phyloP scores from a whole-genome alignment of 352 stramenopile genomes.

The Phytophthora ohioensis region DNA sequence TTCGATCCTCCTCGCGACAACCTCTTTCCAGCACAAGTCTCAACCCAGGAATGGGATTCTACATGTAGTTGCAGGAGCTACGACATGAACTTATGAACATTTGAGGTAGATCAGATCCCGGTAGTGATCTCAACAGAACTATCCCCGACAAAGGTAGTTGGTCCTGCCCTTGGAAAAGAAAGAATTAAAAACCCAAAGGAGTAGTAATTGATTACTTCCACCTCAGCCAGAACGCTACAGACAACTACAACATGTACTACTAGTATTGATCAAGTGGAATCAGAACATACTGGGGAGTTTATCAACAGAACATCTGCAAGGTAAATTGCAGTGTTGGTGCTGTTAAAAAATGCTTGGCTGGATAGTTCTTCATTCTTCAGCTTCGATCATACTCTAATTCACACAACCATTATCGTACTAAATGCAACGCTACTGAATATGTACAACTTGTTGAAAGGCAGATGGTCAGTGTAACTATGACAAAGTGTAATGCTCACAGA shows the following conservation, averaged over 20 bases:
- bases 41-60: conserved; percentile 1
- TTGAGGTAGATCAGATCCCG: conserved; percentile 23
- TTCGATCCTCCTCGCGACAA: conserved; percentile 45
- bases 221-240: neutral
- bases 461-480: conserved; percentile 85
- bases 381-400: neutral
- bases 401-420: neutral
- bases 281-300: conserved; percentile 2
- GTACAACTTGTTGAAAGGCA: conserved; percentile 25
- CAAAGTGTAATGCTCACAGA: conserved; percentile 70
- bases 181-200: conserved; percentile 7
- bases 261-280: conserved; percentile 10
- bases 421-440: conserved; percentile 8
- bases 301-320: conserved; percentile 31
- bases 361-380: conserved; percentile 23
- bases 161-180: conserved; percentile 26
- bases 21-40: conserved; percentile 24
- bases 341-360: conserved; percentile 11
- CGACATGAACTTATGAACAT: neutral
- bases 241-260: neutral
- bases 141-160: conserved; percentile 22
- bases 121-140: neutral
- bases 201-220: conserved; percentile 19
- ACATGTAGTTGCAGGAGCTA: neutral
- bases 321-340: conserved; percentile 25